Evolutionary conservation across 805 yeast species (phyloP).

Genomic region (Wickerhamomyces bisporus): DNA sequence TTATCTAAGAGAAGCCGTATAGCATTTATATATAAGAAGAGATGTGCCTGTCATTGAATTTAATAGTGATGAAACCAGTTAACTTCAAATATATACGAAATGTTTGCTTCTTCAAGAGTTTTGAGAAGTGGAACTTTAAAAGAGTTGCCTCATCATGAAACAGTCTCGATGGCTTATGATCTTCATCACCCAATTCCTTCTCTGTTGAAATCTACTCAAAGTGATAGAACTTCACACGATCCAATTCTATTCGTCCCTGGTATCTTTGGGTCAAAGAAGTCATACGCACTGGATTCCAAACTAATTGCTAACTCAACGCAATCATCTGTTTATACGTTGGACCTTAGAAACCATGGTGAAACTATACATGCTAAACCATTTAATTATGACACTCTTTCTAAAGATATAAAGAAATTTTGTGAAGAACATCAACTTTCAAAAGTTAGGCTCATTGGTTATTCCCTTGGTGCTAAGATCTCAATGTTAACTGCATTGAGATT

Average conservation of each 20-base stretch:
- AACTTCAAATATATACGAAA: constrained; percentile 1
- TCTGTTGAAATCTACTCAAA: constrained; percentile 10
- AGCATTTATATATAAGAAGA: too few species aligned
- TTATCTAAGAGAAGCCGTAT: too few species aligned
- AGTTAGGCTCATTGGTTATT: constrained; percentile 38
- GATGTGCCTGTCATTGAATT: not conserved
- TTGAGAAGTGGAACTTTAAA: constrained; percentile 94
- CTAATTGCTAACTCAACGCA: constrained; percentile 28
- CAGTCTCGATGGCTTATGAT: constrained; percentile 26
- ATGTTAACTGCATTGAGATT: constrained; percentile 38
- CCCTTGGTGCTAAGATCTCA: constrained; percentile 50
- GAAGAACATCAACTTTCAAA: constrained; percentile 24
- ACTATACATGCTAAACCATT: constrained; percentile 40
- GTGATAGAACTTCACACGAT: constrained; percentile 17
- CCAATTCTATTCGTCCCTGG: constrained; percentile 46
- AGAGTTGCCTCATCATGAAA: constrained; percentile 54
- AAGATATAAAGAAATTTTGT: constrained; percentile 37
- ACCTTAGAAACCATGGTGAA: constrained; percentile 48
- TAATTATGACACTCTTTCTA: constrained; percentile 36
- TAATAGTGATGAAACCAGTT: not conserved
- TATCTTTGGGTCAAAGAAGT: constrained; percentile 41
- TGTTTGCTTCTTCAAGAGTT: constrained; percentile 21
- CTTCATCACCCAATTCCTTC: constrained; percentile 23
- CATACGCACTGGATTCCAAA: constrained; percentile 35
- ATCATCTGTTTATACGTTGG: constrained; percentile 37